phyloP scores from a whole-genome alignment of 192 early-diverging fungal genomes.

The Podila epigama region DNA sequence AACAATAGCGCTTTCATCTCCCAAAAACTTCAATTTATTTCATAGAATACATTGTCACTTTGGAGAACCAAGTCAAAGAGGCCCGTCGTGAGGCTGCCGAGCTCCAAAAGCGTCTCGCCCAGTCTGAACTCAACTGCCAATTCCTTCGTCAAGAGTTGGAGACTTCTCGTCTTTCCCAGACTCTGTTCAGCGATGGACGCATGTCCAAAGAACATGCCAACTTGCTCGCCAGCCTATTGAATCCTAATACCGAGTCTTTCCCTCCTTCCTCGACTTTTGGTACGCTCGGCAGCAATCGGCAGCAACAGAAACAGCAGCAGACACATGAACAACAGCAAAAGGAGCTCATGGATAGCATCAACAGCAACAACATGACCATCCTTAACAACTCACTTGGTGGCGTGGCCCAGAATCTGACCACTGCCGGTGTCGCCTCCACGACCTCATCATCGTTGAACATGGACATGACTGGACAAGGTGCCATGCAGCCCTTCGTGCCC shows the following conservation, averaged over 20 bases:
- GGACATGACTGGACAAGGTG: constrained; percentile 3
- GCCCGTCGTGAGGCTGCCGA: constrained; percentile 61
- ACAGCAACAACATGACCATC: constrained; percentile 47
- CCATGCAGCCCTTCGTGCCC: constrained; percentile 35
- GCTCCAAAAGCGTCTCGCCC: constrained; percentile 51
- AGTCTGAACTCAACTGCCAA: constrained; percentile 42
- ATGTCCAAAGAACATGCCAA: constrained; percentile 43
- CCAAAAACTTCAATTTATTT: background rate
- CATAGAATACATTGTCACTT: constrained; percentile 63
- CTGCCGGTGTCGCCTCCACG: too few relatives aligned
- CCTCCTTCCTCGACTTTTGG: constrained; percentile 1
- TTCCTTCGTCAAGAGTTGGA: constrained; percentile 40
- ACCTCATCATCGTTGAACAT: background rate
- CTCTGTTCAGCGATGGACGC: constrained; percentile 38
- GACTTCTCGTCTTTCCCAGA: constrained; percentile 35
- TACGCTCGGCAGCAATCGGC: background rate
- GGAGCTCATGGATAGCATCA: constrained; percentile 41
- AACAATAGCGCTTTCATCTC: background rate
- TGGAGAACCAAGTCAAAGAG: constrained; percentile 65
- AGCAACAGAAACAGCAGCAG: constrained; percentile 9
- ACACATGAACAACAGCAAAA: constrained; percentile 33
- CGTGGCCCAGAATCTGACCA: background rate
- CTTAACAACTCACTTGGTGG: constrained; percentile 31
- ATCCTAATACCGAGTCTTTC: constrained; percentile 47
- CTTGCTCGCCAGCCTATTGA: constrained; percentile 38